Percentiles rank a stretch among this genome's conserved stretches.
These are phyloP conservation scores for Beauveria rudraprayagi DNA, from an alignment of 2,329 filamentous ascomycete genomes.

Conservation along the genomic window DNA sequence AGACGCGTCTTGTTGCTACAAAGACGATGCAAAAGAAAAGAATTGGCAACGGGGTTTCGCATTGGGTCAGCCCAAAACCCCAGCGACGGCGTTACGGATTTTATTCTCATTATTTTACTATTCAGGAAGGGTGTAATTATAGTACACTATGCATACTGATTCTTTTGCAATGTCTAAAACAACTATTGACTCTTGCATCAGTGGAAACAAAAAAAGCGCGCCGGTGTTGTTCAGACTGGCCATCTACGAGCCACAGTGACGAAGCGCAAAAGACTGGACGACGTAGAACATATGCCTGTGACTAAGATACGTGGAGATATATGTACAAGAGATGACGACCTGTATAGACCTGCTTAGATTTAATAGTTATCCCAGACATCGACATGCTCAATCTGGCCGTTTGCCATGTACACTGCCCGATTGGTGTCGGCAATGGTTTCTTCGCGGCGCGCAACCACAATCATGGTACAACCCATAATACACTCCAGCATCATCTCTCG, in stretches of 20 bases:
- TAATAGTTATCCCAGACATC: background rate
- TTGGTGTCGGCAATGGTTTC: background rate
- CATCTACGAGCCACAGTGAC: no score
- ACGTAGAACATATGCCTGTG: no score
- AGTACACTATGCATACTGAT: background rate
- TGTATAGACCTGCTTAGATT: background rate
- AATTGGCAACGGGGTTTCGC: background rate
- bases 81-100: constrained; percentile 8
- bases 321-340: background rate
- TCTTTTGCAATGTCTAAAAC: no score
- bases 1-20: background rate
- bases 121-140: background rate
- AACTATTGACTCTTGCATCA: no score
- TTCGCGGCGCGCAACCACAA: background rate
- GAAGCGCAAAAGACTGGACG: no score
- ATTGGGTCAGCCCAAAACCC: constrained; percentile 2
- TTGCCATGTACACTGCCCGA: background rate
- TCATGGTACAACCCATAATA: background rate
- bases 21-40: background rate
- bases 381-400: background rate
- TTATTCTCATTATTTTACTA: background rate
- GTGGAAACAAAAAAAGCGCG: no score
- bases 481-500: background rate
- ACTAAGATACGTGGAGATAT: background rate
- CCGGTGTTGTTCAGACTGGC: no score